Evolutionary conservation across 78 protist species (phyloP).

Genomic region (Tieghemostelium lacteum): DNA sequence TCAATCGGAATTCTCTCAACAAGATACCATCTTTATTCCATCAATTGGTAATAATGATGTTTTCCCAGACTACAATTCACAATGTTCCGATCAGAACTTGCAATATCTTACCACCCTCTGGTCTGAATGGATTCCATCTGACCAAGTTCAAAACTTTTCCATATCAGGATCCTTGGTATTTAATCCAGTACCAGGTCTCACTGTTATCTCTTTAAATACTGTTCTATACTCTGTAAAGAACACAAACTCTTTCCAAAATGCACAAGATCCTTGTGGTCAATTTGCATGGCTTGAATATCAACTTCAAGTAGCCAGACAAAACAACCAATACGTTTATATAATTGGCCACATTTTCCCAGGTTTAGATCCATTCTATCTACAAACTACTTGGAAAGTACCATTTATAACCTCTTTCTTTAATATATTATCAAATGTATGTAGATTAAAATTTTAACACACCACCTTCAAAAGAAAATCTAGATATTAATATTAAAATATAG

Average conservation of each 20-base stretch:
- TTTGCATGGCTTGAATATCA: conserved; percentile 46
- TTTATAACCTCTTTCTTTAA: conserved; percentile 24
- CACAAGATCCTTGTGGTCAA: conserved; percentile 74
- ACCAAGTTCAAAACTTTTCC: conserved; percentile 11
- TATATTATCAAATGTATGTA: conserved; percentile 1
- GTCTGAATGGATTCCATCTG: conserved; percentile 55
- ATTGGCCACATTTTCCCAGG: conserved; percentile 78
- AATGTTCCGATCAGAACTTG: conserved; percentile 49
- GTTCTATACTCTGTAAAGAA: conserved; percentile 42
- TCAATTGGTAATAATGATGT: conserved; percentile 78
- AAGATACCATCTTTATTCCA: conserved; percentile 45
- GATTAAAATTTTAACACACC: neutral
- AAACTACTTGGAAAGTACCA: conserved; percentile 8
- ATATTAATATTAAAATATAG: too few relatives aligned
- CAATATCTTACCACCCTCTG: conserved; percentile 26
- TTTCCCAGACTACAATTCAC: conserved; percentile 74
- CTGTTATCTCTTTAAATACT: conserved; percentile 40
- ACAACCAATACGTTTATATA: conserved; percentile 30
- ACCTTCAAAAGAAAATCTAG: neutral
- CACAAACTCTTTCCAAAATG: neutral
- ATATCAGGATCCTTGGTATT: conserved; percentile 28
- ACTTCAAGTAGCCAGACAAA: conserved; percentile 3
- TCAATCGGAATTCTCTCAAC: neutral
- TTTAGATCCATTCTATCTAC: conserved; percentile 64
- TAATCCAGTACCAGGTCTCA: conserved; percentile 33